Conservation (phyloP, 805 yeast species). For the Starmerella floris region DNA sequence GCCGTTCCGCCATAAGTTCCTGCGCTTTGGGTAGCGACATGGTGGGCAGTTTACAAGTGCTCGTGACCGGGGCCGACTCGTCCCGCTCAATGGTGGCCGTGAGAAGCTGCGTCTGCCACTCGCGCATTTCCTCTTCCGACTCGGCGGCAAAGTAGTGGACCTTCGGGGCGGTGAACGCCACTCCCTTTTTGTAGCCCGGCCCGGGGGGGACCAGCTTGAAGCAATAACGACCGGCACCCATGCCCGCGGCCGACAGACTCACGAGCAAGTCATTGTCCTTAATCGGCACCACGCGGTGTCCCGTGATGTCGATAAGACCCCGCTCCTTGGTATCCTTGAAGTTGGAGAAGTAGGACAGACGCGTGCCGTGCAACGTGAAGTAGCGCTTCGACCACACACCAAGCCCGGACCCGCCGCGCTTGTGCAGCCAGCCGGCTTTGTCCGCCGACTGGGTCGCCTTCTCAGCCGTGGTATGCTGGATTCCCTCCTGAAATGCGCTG, state of each 20-base stretch:
- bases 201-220: constrained; percentile 93
- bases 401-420: constrained; percentile 69
- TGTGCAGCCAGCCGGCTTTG: constrained; percentile 90
- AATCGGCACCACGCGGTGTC: constrained; percentile 80
- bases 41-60: constrained; percentile 92
- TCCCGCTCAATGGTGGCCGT: constrained; percentile 94
- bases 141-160: constrained; percentile 95
- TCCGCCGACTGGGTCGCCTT: constrained; percentile 66
- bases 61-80: constrained; percentile 78
- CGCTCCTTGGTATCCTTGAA: constrained; percentile 70
- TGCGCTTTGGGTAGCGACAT: constrained; percentile 78
- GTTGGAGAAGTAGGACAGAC: constrained; percentile 75
- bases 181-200: constrained; percentile 89
- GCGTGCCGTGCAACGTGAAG: constrained; percentile 80
- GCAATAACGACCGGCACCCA: constrained; percentile 87
- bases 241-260: constrained; percentile 79
- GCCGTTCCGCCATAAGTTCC: constrained; percentile 66
- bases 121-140: constrained; percentile 76
- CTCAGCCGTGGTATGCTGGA: constrained; percentile 57
- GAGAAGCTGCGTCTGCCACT: constrained; percentile 89
- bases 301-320: constrained; percentile 90
- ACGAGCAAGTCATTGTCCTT: constrained; percentile 63
- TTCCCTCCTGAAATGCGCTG: constrained; percentile 55
- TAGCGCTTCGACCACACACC: constrained; percentile 86
- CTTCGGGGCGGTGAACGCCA: constrained; percentile 91